Conservation (phyloP, 225 moss, liverwort and hornwort genomes). For the Polytrichum formosum region DNA sequence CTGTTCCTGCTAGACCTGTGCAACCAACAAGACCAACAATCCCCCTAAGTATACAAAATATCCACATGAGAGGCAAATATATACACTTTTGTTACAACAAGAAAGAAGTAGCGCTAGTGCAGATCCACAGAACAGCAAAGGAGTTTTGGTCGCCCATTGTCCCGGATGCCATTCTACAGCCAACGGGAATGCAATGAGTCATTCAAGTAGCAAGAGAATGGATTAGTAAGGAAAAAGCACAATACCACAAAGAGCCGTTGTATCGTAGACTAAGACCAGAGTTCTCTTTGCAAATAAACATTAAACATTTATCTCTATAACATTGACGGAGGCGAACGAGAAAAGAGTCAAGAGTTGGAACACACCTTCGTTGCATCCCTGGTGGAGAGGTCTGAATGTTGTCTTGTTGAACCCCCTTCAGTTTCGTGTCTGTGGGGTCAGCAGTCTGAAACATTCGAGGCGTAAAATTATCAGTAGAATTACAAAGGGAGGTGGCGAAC, state of each 20-base stretch:
- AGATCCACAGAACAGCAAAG: background rate
- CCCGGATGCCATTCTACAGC: background rate
- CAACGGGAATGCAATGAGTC: background rate
- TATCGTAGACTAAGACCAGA: too few relatives aligned
- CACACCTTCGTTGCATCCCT: conserved; percentile 27
- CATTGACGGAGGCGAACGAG: too few relatives aligned
- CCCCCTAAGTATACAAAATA: conserved; percentile 17
- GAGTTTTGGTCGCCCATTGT: background rate
- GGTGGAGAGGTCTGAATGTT: conserved; percentile 19
- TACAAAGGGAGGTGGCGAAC: too few relatives aligned
- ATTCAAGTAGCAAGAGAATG: background rate
- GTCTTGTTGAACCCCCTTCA: conserved; percentile 11
- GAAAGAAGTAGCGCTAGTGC: background rate
- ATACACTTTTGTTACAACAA: background rate
- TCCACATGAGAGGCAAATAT: conserved; percentile 17
- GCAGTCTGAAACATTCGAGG: conserved; percentile 12
- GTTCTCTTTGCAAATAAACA: too few relatives aligned
- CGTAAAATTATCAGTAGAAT: background rate
- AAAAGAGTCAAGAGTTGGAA: background rate
- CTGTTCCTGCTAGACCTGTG: conserved; percentile 42
- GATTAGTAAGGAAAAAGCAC: background rate
- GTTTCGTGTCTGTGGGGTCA: conserved; percentile 12
- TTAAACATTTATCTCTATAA: too few relatives aligned
- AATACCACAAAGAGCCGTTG: too few relatives aligned
- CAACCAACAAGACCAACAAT: conserved; percentile 37